These are phyloP conservation scores for Colletotrichum sansevieriae DNA, from an alignment of 2,329 filamentous ascomycete genomes.

Conservation along the genomic window DNA sequence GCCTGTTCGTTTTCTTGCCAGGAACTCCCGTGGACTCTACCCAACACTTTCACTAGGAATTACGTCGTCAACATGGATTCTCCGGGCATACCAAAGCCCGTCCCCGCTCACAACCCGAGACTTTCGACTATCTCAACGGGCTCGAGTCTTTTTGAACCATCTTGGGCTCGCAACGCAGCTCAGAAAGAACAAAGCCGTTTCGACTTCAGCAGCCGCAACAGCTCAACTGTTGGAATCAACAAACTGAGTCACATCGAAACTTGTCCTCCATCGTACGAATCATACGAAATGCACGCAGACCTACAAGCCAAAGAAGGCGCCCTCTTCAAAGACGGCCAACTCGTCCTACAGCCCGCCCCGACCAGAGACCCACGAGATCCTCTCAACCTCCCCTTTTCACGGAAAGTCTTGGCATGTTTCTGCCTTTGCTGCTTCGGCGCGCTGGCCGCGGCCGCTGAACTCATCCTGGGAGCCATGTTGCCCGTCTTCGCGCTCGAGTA, in stretches of 20 bases:
- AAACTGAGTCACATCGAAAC: background rate
- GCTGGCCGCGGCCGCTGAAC: slow-evolving; percentile 45
- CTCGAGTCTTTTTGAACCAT: background rate
- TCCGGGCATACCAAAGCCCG: background rate
- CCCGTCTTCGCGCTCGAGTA: slow-evolving; percentile 53
- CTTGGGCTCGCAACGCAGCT: background rate
- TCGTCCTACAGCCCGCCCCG: slow-evolving; percentile 23
- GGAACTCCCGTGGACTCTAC: background rate
- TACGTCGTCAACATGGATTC: background rate
- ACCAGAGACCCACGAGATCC: slow-evolving; percentile 33
- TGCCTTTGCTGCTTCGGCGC: slow-evolving; percentile 45
- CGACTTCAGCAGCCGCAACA: background rate
- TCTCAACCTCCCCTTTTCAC: slow-evolving; percentile 21
- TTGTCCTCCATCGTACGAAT: background rate
- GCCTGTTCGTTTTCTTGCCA: background rate
- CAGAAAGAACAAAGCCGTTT: background rate
- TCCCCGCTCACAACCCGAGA: background rate
- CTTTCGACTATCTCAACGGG: background rate
- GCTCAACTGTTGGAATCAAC: background rate
- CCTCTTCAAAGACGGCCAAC: slow-evolving; percentile 27
- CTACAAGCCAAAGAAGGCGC: slow-evolving; percentile 10
- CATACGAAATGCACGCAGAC: background rate
- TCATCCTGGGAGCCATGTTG: slow-evolving; percentile 48
- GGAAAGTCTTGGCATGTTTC: slow-evolving; percentile 17
- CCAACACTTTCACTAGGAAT: background rate